Base-by-base conservation (phyloP, 1,284 basidiomycete species). In the Xerocomus minutiporus region DNA sequence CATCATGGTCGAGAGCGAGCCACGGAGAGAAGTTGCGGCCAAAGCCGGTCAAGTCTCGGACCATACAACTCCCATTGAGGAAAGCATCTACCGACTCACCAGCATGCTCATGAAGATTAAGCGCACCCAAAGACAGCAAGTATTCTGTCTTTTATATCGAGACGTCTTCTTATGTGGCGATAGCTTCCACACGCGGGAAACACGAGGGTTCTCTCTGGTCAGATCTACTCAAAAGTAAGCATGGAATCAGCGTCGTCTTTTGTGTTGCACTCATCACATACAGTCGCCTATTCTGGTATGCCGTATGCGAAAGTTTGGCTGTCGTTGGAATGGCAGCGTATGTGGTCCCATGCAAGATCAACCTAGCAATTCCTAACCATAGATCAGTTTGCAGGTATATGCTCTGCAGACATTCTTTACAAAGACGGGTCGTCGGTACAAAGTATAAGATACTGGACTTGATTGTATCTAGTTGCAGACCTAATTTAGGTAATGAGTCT, bases 1-100 rank as follows among this genome's bases (percentile, higher is more conserved):
- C 70, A 95, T 96, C 71, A 93, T 96, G 91, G 91, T 97, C 56
- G 93, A 97, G 76, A 93, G 88, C 57, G 94, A 97, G 69, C 94
- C 94, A 1, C 76, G 94, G 48, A 78, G 91, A 50, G 86, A 91
- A 63, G 79, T 88, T 4, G 84, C 88, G 8, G 86, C 86, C 26
- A 89, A 91, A 61, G 82, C 89, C 0, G 84, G 85, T 3, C 90
- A 95, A 72, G 82, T 97, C 45, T 77, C 86, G 17, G 93, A 97
- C 56, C 93, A 97, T 62, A 96, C 94, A 23, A 91, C 82, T 52
- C 83, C 89, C 12, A 74, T 97, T 52, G 93, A 97, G 71, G 94
- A 97, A 76, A 93, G 90, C 68, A 87, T 95, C 53, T 96, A 92
- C 75, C 84, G 91, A 58, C 75, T 97, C 54, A 91, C 84, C 60